Evolutionary conservation across 73 alveolate species (phyloP).

Genomic region (Symbiodinium natans): DNA sequence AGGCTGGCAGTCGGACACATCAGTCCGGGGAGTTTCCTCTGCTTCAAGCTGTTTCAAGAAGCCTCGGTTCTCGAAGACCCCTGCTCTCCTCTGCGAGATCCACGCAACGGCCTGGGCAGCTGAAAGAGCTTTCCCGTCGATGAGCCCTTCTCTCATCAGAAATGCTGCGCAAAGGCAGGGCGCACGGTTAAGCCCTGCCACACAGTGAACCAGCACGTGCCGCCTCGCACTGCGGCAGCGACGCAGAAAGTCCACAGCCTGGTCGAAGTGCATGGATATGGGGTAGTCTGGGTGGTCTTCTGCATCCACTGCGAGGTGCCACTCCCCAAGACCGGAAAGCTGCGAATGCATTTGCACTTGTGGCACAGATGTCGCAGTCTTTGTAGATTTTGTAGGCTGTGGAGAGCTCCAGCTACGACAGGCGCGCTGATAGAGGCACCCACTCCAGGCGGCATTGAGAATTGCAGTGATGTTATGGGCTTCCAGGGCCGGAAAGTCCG

Average conservation of each 20-base stretch:
- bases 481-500: not conserved
- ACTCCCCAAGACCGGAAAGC: not conserved
- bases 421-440: not conserved
- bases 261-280: conserved; percentile 23
- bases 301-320: conserved; percentile 7
- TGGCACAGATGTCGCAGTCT: too few relatives aligned
- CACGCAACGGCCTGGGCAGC: not conserved
- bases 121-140: not conserved
- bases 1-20: too few relatives aligned
- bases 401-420: not conserved
- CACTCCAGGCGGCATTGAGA: conserved; percentile 25
- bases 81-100: not conserved
- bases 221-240: conserved; percentile 1
- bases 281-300: conserved; percentile 58
- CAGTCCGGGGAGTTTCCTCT: too few relatives aligned
- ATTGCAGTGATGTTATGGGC: not conserved
- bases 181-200: conserved; percentile 55
- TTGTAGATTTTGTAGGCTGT: too few relatives aligned
- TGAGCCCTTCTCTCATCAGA: not conserved
- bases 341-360: too few relatives aligned
- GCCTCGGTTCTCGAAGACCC: conserved; percentile 44
- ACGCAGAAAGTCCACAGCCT: conserved; percentile 30
- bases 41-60: conserved; percentile 26
- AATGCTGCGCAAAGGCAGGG: conserved; percentile 39
- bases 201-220: conserved; percentile 61